Evolutionary conservation across 352 stramenopile genomes (phyloP), one percentile per base, ranked within the genome.

Genomic region (Pythium insidiosum): DNA sequence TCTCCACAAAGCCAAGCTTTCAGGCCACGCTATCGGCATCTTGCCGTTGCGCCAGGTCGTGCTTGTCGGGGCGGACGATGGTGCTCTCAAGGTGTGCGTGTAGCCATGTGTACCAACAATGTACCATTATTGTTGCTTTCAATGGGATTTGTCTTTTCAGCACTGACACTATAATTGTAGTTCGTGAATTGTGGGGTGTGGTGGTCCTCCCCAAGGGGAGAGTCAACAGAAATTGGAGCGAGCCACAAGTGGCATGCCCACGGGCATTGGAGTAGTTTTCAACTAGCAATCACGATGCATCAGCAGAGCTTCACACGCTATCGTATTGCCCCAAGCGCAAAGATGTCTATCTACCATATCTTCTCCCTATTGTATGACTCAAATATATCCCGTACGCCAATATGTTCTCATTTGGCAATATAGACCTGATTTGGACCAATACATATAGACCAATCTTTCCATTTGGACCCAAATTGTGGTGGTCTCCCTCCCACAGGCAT

Each of bases 211-310:
- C 44, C 36, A 82, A 55, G 44, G 74, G 77, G 66, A 84, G 76
- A 77, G 39, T n/a, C 61, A 85, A 78, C 82, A 94, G 80, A 94
- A 94, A 94, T 92, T 94, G 82, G 78, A 78, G 70, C 66, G 64
- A 77, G 82, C 79, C 79, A n/a, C n/a, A n/a, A 89, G 77, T 90
- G 79, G 82, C 77, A 73, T 84, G 76, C 73, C 70, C 79, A 94
- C 82, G 62, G 65, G 76, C 75, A 63, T 94, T 94, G 82, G 82
- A 94, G 76, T 94, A 94, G 82, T 94, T 94, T 94, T 91, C 82
- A 94, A 94, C 79, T 94, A 94, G 82, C 82, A 94, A 94, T 90
- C 80, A 94, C 82, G 82, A 94, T 81, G 79, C 77, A 90, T 94
- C 82, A 92, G 82, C 82, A 91, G 53, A 92, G 79, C 82, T 92